A percentile compares a stretch with the other conserved stretches of the same genome.
phyloP scores from a whole-genome alignment of 371 early-diverging fungal species.

The Rhizopus microsporus region DNA sequence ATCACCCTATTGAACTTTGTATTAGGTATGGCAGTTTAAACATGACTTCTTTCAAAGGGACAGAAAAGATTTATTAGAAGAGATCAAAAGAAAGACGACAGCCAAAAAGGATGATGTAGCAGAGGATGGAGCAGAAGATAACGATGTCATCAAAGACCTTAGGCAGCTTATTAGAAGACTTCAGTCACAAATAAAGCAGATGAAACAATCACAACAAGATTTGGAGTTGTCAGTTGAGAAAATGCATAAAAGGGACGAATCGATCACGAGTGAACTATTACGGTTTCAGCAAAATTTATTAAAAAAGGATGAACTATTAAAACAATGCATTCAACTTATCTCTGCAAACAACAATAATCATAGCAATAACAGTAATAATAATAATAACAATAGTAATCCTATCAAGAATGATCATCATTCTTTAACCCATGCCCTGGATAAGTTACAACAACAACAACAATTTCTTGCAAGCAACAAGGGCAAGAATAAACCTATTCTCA shows the following conservation, averaged over 20 bases:
- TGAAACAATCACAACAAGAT: slow-evolving; percentile 36
- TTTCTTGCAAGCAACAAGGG: slow-evolving; percentile 9
- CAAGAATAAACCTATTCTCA: slow-evolving; percentile 22
- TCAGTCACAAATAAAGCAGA: slow-evolving; percentile 48
- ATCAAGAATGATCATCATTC: background rate
- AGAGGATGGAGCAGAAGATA: slow-evolving; percentile 3
- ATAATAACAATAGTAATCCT: background rate
- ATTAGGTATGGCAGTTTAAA: slow-evolving; percentile 75
- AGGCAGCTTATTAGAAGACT: slow-evolving; percentile 33
- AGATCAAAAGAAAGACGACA: slow-evolving; percentile 60
- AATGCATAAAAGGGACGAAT: slow-evolving; percentile 56
- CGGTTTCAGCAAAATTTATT: slow-evolving; percentile 59
- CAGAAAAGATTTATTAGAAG: slow-evolving; percentile 64
- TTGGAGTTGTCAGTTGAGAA: slow-evolving; percentile 41
- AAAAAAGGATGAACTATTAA: slow-evolving; percentile 66
- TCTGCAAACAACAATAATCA: slow-evolving; percentile 4
- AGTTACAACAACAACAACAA: slow-evolving; percentile 4
- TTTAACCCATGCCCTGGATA: slow-evolving; percentile 3
- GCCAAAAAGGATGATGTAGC: slow-evolving; percentile 35
- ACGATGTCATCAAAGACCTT: slow-evolving; percentile 14
- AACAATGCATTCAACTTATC: slow-evolving; percentile 57
- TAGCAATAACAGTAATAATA: background rate
- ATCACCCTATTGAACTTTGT: background rate
- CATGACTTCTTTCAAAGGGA: slow-evolving; percentile 72
- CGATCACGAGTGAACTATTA: slow-evolving; percentile 61